Percentiles rank a stretch among this genome's conserved stretches.
Conservation (phyloP, 1,284 basidiomycete species). For the Sporisorium reilianum region DNA sequence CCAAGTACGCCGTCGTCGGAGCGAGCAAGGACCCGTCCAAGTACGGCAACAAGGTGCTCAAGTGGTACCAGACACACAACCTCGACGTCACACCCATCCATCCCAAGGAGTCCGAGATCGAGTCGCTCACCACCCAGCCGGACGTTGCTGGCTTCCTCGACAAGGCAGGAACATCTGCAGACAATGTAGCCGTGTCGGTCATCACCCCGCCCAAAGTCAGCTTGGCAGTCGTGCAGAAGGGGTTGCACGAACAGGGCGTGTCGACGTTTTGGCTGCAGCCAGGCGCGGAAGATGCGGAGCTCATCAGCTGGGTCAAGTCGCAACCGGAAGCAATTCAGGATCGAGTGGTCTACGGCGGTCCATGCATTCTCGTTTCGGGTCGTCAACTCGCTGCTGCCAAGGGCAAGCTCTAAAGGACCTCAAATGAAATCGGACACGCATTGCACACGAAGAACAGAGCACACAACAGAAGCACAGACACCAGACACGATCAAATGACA, state of each 20-base stretch:
- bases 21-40: constrained; percentile 62
- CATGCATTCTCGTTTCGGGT: constrained; percentile 65
- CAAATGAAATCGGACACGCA: background rate
- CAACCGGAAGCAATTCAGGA: constrained; percentile 54
- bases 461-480: background rate
- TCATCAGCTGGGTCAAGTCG: constrained; percentile 57
- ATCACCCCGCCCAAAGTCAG: constrained; percentile 64
- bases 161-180: constrained; percentile 23
- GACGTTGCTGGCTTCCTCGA: constrained; percentile 32
- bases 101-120: constrained; percentile 58
- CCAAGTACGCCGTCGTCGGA: constrained; percentile 61
- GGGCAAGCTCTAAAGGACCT: constrained; percentile 51
- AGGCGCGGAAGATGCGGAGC: constrained; percentile 58
- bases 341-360: constrained; percentile 61
- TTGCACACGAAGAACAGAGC: background rate
- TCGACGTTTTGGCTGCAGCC: constrained; percentile 63
- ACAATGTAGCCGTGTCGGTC: constrained; percentile 59
- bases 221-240: constrained; percentile 54
- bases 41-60: constrained; percentile 65
- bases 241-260: constrained; percentile 50
- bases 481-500: background rate
- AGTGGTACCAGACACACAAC: constrained; percentile 61
- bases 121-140: constrained; percentile 33
- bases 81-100: constrained; percentile 62
- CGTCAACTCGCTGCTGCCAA: constrained; percentile 57